These are phyloP conservation scores for Aspergillus kassunensis DNA, from an alignment of 495 filamentous ascomycete species.

Conservation along the genomic window DNA sequence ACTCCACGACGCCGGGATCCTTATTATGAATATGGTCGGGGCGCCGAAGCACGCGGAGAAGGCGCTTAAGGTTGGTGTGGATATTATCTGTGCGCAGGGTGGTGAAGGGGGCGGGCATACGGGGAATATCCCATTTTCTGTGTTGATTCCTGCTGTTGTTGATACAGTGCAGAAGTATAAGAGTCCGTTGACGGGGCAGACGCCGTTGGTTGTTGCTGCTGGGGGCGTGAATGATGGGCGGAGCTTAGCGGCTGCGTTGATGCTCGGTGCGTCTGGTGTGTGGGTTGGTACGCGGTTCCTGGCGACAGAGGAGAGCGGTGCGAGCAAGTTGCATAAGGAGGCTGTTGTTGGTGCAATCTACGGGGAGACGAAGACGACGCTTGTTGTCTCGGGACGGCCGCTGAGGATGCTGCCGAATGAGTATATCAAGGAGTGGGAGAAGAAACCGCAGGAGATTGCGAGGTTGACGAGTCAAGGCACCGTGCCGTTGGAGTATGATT, in stretches of 20 bases:
- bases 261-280: slow-evolving; percentile 69
- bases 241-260: slow-evolving; percentile 64
- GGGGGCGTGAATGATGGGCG: slow-evolving; percentile 72
- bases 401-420: slow-evolving; percentile 76
- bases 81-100: slow-evolving; percentile 81
- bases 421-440: slow-evolving; percentile 76
- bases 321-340: slow-evolving; percentile 72
- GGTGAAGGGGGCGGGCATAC: slow-evolving; percentile 80
- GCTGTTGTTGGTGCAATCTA: slow-evolving; percentile 72
- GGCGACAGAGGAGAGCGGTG: slow-evolving; percentile 70
- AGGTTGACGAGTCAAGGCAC: slow-evolving; percentile 67
- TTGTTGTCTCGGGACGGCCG: slow-evolving; percentile 76
- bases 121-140: slow-evolving; percentile 66
- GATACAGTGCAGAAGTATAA: slow-evolving; percentile 64
- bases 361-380: slow-evolving; percentile 70
- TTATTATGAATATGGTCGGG: slow-evolving; percentile 96
- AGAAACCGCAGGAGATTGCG: slow-evolving; percentile 63
- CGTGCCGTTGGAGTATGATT: slow-evolving; percentile 73
- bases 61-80: slow-evolving; percentile 73
- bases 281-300: slow-evolving; percentile 89
- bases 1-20: slow-evolving; percentile 68
- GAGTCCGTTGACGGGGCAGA: slow-evolving; percentile 50
- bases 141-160: slow-evolving; percentile 71
- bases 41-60: slow-evolving; percentile 83
- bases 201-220: slow-evolving; percentile 68